Conservation (phyloP, 306 rosid species). For the Comarum palustre region DNA sequence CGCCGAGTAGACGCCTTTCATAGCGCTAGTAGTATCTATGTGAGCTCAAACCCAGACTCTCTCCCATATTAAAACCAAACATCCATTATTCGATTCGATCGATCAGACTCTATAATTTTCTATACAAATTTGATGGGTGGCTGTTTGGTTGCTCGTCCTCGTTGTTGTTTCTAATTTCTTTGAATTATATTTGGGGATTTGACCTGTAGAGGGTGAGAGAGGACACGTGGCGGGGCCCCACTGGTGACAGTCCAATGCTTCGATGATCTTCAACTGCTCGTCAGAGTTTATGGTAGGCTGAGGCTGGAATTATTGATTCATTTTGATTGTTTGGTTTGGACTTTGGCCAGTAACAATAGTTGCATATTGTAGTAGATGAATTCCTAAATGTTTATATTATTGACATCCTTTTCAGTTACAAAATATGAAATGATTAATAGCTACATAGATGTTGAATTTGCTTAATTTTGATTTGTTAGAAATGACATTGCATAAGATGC, state of each 20-base stretch:
- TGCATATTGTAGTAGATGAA: neutral
- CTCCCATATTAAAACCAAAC: constrained; percentile 28
- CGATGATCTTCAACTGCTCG: constrained; percentile 26
- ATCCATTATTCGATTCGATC: constrained; percentile 28
- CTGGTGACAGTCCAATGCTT: constrained; percentile 9
- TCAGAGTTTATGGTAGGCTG: constrained; percentile 17
- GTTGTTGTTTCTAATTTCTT: constrained; percentile 9
- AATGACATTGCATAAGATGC: too few species aligned
- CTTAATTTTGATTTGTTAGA: too few species aligned
- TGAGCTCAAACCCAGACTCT: constrained; percentile 13
- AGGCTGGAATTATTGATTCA: neutral
- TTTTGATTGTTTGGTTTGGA: neutral
- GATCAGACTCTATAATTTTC: constrained; percentile 2
- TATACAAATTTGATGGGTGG: neutral
- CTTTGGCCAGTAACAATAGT: too few species aligned
- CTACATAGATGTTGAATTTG: too few species aligned
- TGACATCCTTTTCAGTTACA: too few species aligned
- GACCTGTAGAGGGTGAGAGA: constrained; percentile 20
- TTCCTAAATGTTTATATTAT: too few species aligned
- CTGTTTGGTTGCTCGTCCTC: constrained; percentile 7
- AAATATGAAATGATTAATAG: too few species aligned
- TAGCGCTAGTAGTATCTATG: constrained; percentile 36
- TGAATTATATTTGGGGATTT: constrained; percentile 2
- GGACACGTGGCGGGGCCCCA: constrained; percentile 34
- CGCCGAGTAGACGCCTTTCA: constrained; percentile 95